Evolutionary conservation across 257 asterid species (phyloP).

Genomic region (Rhazya stricta): DNA sequence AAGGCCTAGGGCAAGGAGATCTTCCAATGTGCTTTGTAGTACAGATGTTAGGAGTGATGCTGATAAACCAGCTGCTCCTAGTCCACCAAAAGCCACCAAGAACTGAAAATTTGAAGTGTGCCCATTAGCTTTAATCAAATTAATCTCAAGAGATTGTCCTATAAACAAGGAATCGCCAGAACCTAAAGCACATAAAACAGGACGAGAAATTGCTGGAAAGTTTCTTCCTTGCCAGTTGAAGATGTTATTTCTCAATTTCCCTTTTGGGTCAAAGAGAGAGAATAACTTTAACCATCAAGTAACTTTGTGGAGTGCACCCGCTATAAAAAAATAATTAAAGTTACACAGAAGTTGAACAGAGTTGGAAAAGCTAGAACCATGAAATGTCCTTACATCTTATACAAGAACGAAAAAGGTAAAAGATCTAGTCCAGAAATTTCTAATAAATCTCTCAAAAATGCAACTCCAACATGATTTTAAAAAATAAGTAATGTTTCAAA

Average conservation of each 20-base stretch:
- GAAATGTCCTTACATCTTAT: background rate
- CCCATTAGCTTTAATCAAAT: constrained; percentile 12
- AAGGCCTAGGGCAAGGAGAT: constrained; percentile 90
- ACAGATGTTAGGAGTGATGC: constrained; percentile 93
- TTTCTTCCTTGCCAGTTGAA: background rate
- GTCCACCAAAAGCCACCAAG: constrained; percentile 77
- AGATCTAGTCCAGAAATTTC: background rate
- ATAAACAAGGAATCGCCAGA: background rate
- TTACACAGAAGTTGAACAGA: background rate
- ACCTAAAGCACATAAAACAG: background rate
- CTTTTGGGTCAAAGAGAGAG: background rate
- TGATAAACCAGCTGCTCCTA: constrained; percentile 92
- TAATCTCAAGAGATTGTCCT: background rate
- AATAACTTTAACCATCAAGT: background rate
- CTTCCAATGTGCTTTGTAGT: constrained; percentile 76
- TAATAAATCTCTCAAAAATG: background rate
- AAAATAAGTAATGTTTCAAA: background rate
- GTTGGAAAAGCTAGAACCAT: background rate
- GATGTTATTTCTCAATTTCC: background rate
- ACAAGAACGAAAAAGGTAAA: background rate
- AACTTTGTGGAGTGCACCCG: background rate
- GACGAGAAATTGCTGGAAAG: background rate
- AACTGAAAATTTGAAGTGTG: constrained; percentile 47
- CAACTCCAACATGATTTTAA: background rate
- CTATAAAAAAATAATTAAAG: no score